Evolutionary conservation across 2,329 filamentous ascomycete genomes (phyloP).

Genomic region (Apiospora phragmitis): DNA sequence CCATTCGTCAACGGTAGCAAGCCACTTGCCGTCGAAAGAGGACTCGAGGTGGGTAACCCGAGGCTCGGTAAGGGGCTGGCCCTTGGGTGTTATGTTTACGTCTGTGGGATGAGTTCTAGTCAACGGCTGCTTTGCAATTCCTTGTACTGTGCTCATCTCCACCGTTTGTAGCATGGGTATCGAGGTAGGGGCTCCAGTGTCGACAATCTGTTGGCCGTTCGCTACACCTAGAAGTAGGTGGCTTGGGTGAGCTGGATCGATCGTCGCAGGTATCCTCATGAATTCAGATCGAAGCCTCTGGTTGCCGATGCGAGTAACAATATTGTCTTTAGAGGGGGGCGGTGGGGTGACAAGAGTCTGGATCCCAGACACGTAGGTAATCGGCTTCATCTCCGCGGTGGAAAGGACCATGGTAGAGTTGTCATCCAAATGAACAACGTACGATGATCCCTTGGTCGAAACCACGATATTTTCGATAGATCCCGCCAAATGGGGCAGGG

Average conservation of each 20-base stretch:
- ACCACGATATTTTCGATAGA: constrained; percentile 83
- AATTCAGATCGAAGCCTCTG: constrained; percentile 43
- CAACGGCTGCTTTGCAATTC: constrained; percentile 83
- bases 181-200: constrained; percentile 50
- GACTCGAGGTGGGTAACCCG: constrained; percentile 74
- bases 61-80: constrained; percentile 73
- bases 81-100: constrained; percentile 71
- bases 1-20: constrained; percentile 93
- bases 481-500: constrained; percentile 86
- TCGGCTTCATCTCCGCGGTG: constrained; percentile 84
- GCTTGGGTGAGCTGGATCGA: constrained; percentile 63
- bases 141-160: constrained; percentile 76
- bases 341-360: constrained; percentile 62
- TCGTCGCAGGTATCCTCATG: constrained; percentile 55
- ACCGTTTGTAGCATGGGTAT: constrained; percentile 76
- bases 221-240: constrained; percentile 69
- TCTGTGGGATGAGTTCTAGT: constrained; percentile 86
- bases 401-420: constrained; percentile 91
- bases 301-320: constrained; percentile 54
- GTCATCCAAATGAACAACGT: constrained; percentile 82
- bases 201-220: constrained; percentile 56
- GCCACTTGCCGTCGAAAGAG: constrained; percentile 81
- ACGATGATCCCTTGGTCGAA: constrained; percentile 76
- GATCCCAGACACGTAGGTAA: constrained; percentile 79
- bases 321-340: constrained; percentile 50